These are phyloP conservation scores for Chaetomiaceae sp. DNA, from an alignment of 2,329 filamentous ascomycete genomes.

Conservation along the genomic window DNA sequence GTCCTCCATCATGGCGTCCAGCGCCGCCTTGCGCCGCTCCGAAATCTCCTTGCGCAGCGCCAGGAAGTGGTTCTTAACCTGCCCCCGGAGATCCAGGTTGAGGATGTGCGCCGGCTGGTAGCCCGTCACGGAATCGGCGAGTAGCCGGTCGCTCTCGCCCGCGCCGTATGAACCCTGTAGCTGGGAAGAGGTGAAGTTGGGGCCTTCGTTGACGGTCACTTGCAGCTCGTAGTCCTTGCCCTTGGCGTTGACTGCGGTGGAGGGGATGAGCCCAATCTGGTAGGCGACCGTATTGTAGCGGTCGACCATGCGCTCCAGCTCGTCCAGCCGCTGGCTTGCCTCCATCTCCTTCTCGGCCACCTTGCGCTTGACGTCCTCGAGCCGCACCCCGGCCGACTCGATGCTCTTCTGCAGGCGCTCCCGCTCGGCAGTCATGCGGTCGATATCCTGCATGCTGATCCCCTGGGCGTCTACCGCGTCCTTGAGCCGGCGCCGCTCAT, in stretches of 20 bases:
- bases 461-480: slow-evolving; percentile 86
- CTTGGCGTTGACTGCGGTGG: slow-evolving; percentile 78
- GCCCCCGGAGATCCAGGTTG: slow-evolving; percentile 80
- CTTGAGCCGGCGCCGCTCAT: slow-evolving; percentile 75
- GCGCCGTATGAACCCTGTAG: slow-evolving; percentile 41
- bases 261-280: slow-evolving; percentile 84
- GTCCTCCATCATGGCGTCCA: slow-evolving; percentile 91
- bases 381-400: slow-evolving; percentile 66
- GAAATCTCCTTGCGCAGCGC: slow-evolving; percentile 82
- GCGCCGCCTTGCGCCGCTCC: slow-evolving; percentile 74
- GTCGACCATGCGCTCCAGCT: slow-evolving; percentile 85
- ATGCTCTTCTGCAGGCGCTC: slow-evolving; percentile 89
- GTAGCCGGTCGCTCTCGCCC: slow-evolving; percentile 66
- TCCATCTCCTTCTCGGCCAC: slow-evolving; percentile 86
- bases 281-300: slow-evolving; percentile 93
- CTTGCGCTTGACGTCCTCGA: slow-evolving; percentile 81
- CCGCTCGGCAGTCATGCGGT: slow-evolving; percentile 94
- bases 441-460: slow-evolving; percentile 96
- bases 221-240: slow-evolving; percentile 80
- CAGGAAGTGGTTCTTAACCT: slow-evolving; percentile 74
- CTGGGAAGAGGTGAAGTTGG: slow-evolving; percentile 68
- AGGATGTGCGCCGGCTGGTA: slow-evolving; percentile 87
- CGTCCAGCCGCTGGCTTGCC: slow-evolving; percentile 79
- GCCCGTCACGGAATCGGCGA: slow-evolving; percentile 76
- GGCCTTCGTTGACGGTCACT: slow-evolving; percentile 72